These are phyloP conservation scores for Pestalotiopsis sp. DNA, from an alignment of 2,329 filamentous ascomycete species.

Conservation along the genomic window DNA sequence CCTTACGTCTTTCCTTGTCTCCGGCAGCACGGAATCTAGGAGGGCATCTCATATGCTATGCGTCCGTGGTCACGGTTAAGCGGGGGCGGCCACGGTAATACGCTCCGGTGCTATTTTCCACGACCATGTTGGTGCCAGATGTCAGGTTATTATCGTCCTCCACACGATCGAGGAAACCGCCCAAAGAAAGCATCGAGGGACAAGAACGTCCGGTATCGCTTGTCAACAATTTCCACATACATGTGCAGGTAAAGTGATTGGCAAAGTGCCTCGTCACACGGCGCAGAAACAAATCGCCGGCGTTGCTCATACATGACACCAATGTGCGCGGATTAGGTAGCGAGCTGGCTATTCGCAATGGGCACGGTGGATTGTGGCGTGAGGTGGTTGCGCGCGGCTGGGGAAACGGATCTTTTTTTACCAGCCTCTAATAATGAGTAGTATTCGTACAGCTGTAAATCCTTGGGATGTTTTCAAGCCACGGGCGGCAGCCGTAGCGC, in stretches of 20 bases:
- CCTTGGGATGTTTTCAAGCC: not conserved
- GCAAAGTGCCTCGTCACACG: not conserved
- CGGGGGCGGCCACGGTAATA: too few relatives aligned
- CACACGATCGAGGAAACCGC: too few relatives aligned
- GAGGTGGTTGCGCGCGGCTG: not conserved
- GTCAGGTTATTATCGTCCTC: too few relatives aligned
- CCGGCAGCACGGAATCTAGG: not conserved
- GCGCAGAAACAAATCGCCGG: not conserved
- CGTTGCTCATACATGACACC: not conserved
- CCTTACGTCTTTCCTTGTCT: not conserved
- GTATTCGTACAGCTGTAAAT: not conserved
- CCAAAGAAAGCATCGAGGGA: too few relatives aligned
- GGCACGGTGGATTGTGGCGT: not conserved
- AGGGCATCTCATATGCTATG: not conserved
- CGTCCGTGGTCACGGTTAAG: too few relatives aligned
- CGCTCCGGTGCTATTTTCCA: too few relatives aligned
- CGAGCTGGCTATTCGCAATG: not conserved
- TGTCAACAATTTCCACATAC: too few relatives aligned
- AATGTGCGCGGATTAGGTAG: not conserved
- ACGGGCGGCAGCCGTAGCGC: not conserved
- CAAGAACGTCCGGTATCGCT: too few relatives aligned
- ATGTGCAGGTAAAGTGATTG: not conserved
- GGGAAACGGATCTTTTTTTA: not conserved
- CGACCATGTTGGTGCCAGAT: too few relatives aligned
- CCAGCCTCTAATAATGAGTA: too few relatives aligned